Evolutionary conservation across 2,329 filamentous ascomycete species (phyloP).

Genomic region (Intubia oerlemansii): DNA sequence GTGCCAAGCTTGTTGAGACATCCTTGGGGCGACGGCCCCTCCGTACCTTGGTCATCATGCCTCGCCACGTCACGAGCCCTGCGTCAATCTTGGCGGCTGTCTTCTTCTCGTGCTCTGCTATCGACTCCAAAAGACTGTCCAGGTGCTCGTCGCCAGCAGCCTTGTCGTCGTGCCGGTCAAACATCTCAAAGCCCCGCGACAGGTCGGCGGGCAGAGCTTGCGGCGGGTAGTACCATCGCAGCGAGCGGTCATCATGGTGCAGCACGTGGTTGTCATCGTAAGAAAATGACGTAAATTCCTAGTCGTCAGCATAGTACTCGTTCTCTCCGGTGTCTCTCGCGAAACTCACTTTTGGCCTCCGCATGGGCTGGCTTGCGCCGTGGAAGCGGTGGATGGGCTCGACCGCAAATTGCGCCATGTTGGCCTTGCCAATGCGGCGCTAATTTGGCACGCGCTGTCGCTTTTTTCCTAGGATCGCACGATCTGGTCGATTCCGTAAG

Average conservation of each 20-base stretch:
- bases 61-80: conserved; percentile 79
- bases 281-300: conserved; percentile 88
- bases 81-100: conserved; percentile 47
- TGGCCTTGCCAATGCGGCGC: too few species aligned
- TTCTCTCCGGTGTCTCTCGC: not conserved
- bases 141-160: conserved; percentile 60
- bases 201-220: conserved; percentile 45
- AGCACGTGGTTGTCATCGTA: conserved; percentile 72
- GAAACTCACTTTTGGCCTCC: conserved; percentile 46
- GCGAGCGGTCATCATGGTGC: conserved; percentile 52
- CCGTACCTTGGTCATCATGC: conserved; percentile 94
- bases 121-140: conserved; percentile 57
- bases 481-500: too few species aligned
- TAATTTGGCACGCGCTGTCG: too few species aligned
- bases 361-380: conserved; percentile 47
- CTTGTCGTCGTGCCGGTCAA: conserved; percentile 60
- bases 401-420: conserved; percentile 14
- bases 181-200: conserved; percentile 60
- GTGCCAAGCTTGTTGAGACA: too few species aligned
- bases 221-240: conserved; percentile 78
- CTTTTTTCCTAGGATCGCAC: too few species aligned
- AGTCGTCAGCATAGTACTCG: too few species aligned
- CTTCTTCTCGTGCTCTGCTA: conserved; percentile 51
- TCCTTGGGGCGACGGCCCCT: too few species aligned
- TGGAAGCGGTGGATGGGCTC: conserved; percentile 49